Conservation (phyloP, 1,139 yeast species). For the Blastobotrys proliferans region DNA sequence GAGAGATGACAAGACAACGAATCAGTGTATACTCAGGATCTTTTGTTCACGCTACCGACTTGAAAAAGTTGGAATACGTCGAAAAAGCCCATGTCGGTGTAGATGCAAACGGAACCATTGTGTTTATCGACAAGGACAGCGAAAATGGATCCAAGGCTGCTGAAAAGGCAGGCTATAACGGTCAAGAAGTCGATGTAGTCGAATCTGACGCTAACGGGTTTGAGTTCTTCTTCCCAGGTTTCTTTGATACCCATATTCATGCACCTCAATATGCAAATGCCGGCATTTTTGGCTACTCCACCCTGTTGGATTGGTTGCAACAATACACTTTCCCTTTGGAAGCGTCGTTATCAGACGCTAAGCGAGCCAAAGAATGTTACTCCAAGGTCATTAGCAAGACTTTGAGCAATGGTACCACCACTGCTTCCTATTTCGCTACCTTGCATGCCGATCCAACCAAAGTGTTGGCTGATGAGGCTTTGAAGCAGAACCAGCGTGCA, state of each 20-base stretch:
- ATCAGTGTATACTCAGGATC: conserved; percentile 46
- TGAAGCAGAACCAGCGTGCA: conserved; percentile 74
- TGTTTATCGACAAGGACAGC: conserved; percentile 35
- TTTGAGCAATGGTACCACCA: conserved; percentile 76
- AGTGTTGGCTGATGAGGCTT: conserved; percentile 67
- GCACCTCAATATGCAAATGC: conserved; percentile 96
- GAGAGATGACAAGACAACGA: conserved; percentile 18
- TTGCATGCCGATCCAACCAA: conserved; percentile 74
- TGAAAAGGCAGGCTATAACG: conserved; percentile 20
- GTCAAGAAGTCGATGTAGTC: conserved; percentile 12
- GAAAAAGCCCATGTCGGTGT: conserved; percentile 54
- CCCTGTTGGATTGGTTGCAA: conserved; percentile 82
- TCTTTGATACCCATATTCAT: conserved; percentile 91
- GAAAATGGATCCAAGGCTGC: conserved; percentile 21
- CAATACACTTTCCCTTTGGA: conserved; percentile 89
- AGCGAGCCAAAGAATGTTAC: conserved; percentile 59
- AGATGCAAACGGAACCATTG: conserved; percentile 44
- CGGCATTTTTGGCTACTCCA: conserved; percentile 84
- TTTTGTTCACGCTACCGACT: conserved; percentile 46
- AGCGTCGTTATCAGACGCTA: conserved; percentile 48
- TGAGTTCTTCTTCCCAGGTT: conserved; percentile 81
- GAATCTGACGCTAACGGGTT: conserved; percentile 10
- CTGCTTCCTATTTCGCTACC: conserved; percentile 89
- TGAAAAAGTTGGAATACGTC: conserved; percentile 47
- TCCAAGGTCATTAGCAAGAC: conserved; percentile 62